Percentiles rank a stretch among this genome's conserved stretches.
Conservation (phyloP, 805 yeast species). For the Blastobotrys peoriensis region DNA sequence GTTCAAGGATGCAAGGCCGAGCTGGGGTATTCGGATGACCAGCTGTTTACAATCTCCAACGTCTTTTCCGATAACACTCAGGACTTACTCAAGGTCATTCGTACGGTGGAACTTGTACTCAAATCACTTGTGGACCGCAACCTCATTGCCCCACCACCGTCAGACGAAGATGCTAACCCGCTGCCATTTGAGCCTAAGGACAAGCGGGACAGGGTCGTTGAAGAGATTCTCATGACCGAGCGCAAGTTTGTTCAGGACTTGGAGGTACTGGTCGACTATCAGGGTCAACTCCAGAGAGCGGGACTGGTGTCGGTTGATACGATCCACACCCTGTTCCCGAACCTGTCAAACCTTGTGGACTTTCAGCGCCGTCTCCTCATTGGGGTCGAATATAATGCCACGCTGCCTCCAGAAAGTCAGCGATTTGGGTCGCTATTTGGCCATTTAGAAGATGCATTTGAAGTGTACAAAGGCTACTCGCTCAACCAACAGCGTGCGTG, state of each 20-base stretch:
- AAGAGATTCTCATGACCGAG: slow-evolving; percentile 83
- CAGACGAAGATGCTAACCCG: slow-evolving; percentile 21
- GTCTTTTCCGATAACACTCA: slow-evolving; percentile 79
- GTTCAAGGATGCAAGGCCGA: slow-evolving; percentile 77
- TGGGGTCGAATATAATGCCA: slow-evolving; percentile 82
- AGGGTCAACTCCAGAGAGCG: slow-evolving; percentile 56
- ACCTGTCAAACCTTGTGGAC: slow-evolving; percentile 74
- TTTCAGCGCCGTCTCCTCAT: slow-evolving; percentile 85
- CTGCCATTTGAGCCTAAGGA: slow-evolving; percentile 35
- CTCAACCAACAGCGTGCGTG: slow-evolving; percentile 83
- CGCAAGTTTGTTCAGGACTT: slow-evolving; percentile 88
- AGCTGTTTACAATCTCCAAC: slow-evolving; percentile 82
- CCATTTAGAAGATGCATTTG: slow-evolving; percentile 80
- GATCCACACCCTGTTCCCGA: slow-evolving; percentile 77
- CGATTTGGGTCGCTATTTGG: slow-evolving; percentile 84
- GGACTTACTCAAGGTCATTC: slow-evolving; percentile 67
- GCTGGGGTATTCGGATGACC: slow-evolving; percentile 68
- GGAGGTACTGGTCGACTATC: slow-evolving; percentile 64
- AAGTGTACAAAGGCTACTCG: slow-evolving; percentile 91
- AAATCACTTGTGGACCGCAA: slow-evolving; percentile 34
- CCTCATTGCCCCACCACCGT: slow-evolving; percentile 9
- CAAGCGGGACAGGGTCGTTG: slow-evolving; percentile 68
- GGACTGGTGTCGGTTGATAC: slow-evolving; percentile 74
- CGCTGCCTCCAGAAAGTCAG: slow-evolving; percentile 67
- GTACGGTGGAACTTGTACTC: slow-evolving; percentile 62